phyloP scores from a whole-genome alignment of 805 yeast genomes.

The Ogataea henricii region DNA sequence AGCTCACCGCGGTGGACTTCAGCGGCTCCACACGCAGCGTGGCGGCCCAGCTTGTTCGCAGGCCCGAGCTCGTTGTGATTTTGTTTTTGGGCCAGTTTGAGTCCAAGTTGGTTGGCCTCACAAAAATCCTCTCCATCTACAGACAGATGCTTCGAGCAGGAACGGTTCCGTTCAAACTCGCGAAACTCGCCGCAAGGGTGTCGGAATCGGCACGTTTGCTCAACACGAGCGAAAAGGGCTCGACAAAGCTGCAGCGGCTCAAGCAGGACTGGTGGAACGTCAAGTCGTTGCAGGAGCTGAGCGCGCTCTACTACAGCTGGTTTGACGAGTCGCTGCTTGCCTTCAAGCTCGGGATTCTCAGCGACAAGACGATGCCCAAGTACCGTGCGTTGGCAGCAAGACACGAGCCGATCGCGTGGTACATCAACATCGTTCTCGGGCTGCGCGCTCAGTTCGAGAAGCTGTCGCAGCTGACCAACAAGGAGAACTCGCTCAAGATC shows the following conservation, averaged over 20 bases:
- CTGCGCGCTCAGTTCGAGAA: slow-evolving; percentile 51
- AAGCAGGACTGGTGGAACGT: slow-evolving; percentile 42
- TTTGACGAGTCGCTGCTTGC: slow-evolving; percentile 64
- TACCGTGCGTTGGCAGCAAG: slow-evolving; percentile 43
- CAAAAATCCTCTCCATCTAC: slow-evolving; percentile 51
- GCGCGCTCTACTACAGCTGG: slow-evolving; percentile 62
- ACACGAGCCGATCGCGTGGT: slow-evolving; percentile 73
- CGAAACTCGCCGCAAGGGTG: slow-evolving; percentile 40
- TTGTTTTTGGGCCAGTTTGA: slow-evolving; percentile 43
- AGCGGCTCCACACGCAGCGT: slow-evolving; percentile 28
- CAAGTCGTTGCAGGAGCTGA: slow-evolving; percentile 49
- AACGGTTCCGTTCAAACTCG: slow-evolving; percentile 60
- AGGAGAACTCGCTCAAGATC: slow-evolving; percentile 55
- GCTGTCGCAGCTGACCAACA: slow-evolving; percentile 43
- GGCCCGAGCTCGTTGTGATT: slow-evolving; percentile 34
- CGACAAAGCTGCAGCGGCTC: slow-evolving; percentile 25
- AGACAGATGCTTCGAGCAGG: slow-evolving; percentile 74
- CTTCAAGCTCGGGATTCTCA: slow-evolving; percentile 52
- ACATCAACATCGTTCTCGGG: slow-evolving; percentile 60
- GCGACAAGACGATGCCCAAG: slow-evolving; percentile 32
- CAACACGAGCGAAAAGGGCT: slow-evolving; percentile 16
- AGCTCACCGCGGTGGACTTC: slow-evolving; percentile 24
- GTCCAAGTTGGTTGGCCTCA: slow-evolving; percentile 44
- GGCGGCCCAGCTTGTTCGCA: slow-evolving; percentile 27
- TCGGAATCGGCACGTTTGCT: slow-evolving; percentile 21